Evolutionary conservation across 176 grass and related monocot genomes (phyloP), one percentile per base, ranked within the genome.

Genomic region (Panicum miliaceum): DNA sequence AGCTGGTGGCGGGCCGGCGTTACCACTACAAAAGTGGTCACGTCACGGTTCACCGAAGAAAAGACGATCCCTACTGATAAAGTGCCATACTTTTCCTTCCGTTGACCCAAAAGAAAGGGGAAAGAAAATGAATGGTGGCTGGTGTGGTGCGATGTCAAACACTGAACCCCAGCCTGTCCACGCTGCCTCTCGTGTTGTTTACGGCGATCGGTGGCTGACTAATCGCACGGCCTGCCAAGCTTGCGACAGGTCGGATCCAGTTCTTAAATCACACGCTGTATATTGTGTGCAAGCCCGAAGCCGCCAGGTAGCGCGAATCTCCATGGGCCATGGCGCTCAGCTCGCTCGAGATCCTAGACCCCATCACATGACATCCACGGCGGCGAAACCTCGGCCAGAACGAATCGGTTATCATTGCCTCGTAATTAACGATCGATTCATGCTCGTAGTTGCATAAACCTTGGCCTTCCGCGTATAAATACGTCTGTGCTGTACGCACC

Each of bases 331-430:
- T n/a, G 35, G 65, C 57, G n/a, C 52, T 15, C 27, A 35, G 61
- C 7, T 20, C 16, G 64, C 63, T 37, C 64, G 35, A 67, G 64
- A 66, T 66, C 34, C 64, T 38, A 37, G 64, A 38, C 50, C 16
- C 27, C 0, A 7, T 18, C 64, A 34, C 27, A 66, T 67, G 64
- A 2, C 64, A 19, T 38, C 34, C 64, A 38, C 38, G 64, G 3
- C 64, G 64, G 64, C 35, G 18, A 40, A 38, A 67, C 64, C 34
- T 67, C 18, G 64, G 7, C 64, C 64, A 67, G 35, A 67, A 67
- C 34, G 2, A 63, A 32, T 2, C 2, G 29, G 29, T 32, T n/a
- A n/a, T n/a, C n/a, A n/a, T n/a, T n/a, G n/a, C n/a, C n/a, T n/a
- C 1, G 23, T 34, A 46, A 16, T 15, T 16, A 52, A 52, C 50